phyloP scores from a whole-genome alignment of 768 basidiomycete genomes.

The Lactifluus volemus region DNA sequence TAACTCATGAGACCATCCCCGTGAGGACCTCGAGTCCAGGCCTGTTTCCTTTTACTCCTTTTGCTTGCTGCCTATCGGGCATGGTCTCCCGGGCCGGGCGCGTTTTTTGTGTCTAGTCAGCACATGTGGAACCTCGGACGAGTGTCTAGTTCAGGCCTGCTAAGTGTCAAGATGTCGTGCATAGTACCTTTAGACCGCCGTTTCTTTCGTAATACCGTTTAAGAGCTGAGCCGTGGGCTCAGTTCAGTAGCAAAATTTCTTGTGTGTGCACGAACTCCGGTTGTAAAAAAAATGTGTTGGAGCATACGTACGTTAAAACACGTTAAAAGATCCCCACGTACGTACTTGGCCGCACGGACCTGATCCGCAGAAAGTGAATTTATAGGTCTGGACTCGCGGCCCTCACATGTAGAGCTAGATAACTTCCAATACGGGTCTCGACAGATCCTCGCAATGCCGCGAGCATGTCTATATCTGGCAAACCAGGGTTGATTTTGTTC shows the following conservation, averaged over 20 bases:
- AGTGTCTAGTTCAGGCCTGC: no score
- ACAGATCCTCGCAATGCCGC: conserved; percentile 6
- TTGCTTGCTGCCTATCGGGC: no score
- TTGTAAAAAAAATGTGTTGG: not conserved
- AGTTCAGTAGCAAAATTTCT: not conserved
- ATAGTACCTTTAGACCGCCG: no score
- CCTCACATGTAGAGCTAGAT: not conserved
- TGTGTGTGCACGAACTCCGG: not conserved
- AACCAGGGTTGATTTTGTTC: not conserved
- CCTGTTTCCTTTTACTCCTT: no score
- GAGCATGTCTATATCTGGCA: conserved; percentile 1
- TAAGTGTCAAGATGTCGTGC: no score
- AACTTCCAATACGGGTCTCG: not conserved
- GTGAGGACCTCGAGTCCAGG: no score
- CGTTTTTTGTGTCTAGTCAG: no score
- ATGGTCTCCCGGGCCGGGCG: no score
- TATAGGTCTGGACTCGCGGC: not conserved
- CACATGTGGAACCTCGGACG: no score
- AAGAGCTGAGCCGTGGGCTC: not conserved
- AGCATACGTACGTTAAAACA: not conserved
- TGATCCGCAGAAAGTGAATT: conserved; percentile 6
- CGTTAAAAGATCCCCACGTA: not conserved
- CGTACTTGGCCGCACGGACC: conserved; percentile 10
- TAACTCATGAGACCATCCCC: no score
- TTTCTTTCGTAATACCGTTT: not conserved